Percentiles rank a stretch among this genome's conserved stretches.
These are phyloP conservation scores for Cercospora zeae-maydis DNA, from an alignment of 2,329 filamentous ascomycete genomes.

Conservation along the genomic window DNA sequence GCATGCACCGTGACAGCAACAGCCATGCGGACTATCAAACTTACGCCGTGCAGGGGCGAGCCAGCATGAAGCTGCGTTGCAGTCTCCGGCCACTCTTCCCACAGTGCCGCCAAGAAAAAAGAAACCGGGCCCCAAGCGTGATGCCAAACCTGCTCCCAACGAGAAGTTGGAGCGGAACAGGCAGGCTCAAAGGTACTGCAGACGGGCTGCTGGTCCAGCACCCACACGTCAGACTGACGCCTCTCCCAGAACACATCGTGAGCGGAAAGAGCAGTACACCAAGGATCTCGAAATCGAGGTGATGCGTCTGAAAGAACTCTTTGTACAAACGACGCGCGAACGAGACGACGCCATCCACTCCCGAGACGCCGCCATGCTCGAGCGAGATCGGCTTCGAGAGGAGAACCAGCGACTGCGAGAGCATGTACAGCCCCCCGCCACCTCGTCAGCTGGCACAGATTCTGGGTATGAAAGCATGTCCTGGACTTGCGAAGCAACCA, in stretches of 20 bases:
- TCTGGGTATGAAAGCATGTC: slow-evolving; percentile 23
- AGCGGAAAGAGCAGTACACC: slow-evolving; percentile 28
- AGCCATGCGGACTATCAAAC: slow-evolving; percentile 4
- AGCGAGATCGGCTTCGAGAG: slow-evolving; percentile 17
- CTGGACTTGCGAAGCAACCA: slow-evolving; percentile 19
- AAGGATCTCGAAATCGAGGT: slow-evolving; percentile 27
- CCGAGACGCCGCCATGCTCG: slow-evolving; percentile 17
- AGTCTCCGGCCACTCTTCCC: slow-evolving; percentile 4
- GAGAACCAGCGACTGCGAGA: slow-evolving; percentile 18
- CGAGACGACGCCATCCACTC: slow-evolving; percentile 18
- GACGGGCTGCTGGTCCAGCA: too few species aligned
- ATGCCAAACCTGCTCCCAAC: slow-evolving; percentile 24
- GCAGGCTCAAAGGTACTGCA: slow-evolving; percentile 25
- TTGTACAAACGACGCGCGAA: slow-evolving; percentile 18
- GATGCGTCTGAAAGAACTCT: slow-evolving; percentile 25
- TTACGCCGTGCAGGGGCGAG: slow-evolving; percentile 14
- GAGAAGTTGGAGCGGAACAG: slow-evolving; percentile 27
- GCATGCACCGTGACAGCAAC: too few species aligned
- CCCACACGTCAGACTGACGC: not conserved
- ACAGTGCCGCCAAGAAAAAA: slow-evolving; percentile 19
- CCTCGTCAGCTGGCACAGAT: slow-evolving; percentile 19
- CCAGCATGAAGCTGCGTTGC: slow-evolving; percentile 6
- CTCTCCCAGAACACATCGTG: slow-evolving; percentile 22
- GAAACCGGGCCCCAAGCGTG: slow-evolving; percentile 26
- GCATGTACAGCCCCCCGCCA: slow-evolving; percentile 11